These are phyloP conservation scores for Auriscalpium orientale DNA, from an alignment of 768 basidiomycete genomes.

Conservation along the genomic window DNA sequence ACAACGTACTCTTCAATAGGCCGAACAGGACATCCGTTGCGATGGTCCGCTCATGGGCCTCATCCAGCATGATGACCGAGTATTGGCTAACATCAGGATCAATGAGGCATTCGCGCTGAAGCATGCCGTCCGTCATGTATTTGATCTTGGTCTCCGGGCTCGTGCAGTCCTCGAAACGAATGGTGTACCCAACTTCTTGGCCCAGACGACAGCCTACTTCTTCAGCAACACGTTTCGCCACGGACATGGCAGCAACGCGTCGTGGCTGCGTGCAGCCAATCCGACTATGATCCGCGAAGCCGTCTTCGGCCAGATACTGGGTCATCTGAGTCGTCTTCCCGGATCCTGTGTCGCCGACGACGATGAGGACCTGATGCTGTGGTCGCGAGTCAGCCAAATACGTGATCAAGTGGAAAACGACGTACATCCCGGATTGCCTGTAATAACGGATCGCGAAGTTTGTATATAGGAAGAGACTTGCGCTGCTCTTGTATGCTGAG, in stretches of 20 bases:
- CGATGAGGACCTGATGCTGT: slow-evolving; percentile 94
- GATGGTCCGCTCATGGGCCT: slow-evolving; percentile 97
- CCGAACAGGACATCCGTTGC: slow-evolving; percentile 98
- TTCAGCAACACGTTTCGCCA: slow-evolving; percentile 96
- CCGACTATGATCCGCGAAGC: slow-evolving; percentile 81
- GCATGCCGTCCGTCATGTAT: slow-evolving; percentile 99
- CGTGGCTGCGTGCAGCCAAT: slow-evolving; percentile 98
- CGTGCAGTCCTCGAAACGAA: slow-evolving; percentile 99
- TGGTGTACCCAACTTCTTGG: slow-evolving; percentile 96
- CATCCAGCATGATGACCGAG: slow-evolving; percentile 96
- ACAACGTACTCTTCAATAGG: slow-evolving; percentile 72
- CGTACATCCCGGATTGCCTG: slow-evolving; percentile 85
- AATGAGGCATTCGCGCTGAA: slow-evolving; percentile 93
- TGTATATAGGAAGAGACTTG: slow-evolving; percentile 87
- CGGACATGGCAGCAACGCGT: slow-evolving; percentile 98
- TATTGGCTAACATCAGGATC: slow-evolving; percentile 92
- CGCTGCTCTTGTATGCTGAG: slow-evolving; percentile 93
- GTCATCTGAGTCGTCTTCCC: slow-evolving; percentile 99
- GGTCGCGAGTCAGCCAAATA: slow-evolving; percentile 14
- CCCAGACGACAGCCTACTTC: slow-evolving; percentile 97
- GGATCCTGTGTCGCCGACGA: slow-evolving; percentile 97
- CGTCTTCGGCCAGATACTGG: slow-evolving; percentile 93
- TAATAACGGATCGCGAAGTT: slow-evolving; percentile 82
- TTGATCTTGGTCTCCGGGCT: slow-evolving; percentile 98
- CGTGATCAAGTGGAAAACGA: slow-evolving; percentile 14